Percentiles rank a stretch among this genome's conserved stretches.
Conservation (phyloP, 2,329 filamentous ascomycete genomes). For the Cytospora chrysosperma region DNA sequence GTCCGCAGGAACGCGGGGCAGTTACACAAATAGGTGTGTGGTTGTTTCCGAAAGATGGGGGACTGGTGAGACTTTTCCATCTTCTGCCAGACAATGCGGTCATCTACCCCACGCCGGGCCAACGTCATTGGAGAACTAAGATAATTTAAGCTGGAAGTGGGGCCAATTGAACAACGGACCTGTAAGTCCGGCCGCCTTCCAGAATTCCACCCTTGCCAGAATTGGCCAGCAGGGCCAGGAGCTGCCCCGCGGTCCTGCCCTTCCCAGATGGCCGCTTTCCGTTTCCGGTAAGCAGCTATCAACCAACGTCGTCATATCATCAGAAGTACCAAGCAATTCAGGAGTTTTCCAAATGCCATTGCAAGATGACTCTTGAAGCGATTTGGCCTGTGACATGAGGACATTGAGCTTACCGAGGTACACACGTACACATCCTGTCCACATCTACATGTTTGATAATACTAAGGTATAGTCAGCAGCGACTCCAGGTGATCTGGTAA, state of each 20-base stretch:
- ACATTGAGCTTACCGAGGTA: no score
- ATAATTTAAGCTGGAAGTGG: no score
- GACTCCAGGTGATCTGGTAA: neutral
- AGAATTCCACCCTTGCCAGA: neutral
- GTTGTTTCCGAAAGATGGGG: neutral
- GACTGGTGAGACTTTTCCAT: neutral
- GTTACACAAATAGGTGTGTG: no score
- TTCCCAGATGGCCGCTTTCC: neutral
- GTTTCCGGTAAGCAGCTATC: conserved; percentile 8
- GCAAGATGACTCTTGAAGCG: no score
- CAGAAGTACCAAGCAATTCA: neutral
- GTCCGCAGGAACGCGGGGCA: conserved; percentile 12
- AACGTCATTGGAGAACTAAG: conserved; percentile 4
- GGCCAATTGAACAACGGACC: neutral
- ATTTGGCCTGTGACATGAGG: neutral
- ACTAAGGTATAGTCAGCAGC: neutral
- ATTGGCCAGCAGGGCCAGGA: neutral
- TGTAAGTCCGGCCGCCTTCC: no score
- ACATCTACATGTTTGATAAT: neutral
- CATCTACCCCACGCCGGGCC: neutral
- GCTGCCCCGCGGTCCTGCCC: neutral
- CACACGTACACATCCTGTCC: neutral
- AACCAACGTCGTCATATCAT: conserved; percentile 12
- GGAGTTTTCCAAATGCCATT: neutral
- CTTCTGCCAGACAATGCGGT: neutral